phyloP scores from a whole-genome alignment of 305 asterid genomes.

The Fraxinus platypoda region DNA sequence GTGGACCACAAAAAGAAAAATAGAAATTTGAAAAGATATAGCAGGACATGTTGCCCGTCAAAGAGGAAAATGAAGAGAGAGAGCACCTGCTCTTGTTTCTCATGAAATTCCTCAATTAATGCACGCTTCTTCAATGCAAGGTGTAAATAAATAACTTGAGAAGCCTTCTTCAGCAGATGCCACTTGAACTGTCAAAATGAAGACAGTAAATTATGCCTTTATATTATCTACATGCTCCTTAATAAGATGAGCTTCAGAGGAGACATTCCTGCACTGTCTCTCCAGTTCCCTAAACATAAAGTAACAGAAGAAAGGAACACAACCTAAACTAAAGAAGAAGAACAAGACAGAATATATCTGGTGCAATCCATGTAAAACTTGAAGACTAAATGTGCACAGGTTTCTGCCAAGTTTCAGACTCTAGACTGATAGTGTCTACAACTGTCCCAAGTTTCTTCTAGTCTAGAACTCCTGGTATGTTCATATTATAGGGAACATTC shows the following conservation, averaged over 20 bases:
- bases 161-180: constrained; percentile 80
- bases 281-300: neutral
- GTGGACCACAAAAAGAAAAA: neutral
- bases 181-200: constrained; percentile 67
- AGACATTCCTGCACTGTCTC: neutral
- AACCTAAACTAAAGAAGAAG: no score
- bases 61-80: constrained; percentile 26
- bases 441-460: neutral
- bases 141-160: constrained; percentile 87
- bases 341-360: neutral
- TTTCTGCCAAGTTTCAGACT: neutral
- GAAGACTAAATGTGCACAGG: neutral
- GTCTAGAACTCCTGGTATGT: neutral
- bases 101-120: constrained; percentile 80
- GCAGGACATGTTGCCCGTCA: constrained; percentile 20
- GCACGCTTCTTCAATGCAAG: constrained; percentile 81
- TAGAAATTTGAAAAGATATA: constrained; percentile 5
- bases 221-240: neutral
- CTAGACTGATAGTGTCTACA: neutral
- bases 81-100: constrained; percentile 91
- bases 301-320: constrained; percentile 2
- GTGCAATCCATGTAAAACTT: neutral
- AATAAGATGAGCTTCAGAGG: neutral
- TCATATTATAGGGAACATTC: neutral
- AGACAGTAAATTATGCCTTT: neutral